phyloP scores from a whole-genome alignment of 768 basidiomycete species.

The Lyophyllum decastes region DNA sequence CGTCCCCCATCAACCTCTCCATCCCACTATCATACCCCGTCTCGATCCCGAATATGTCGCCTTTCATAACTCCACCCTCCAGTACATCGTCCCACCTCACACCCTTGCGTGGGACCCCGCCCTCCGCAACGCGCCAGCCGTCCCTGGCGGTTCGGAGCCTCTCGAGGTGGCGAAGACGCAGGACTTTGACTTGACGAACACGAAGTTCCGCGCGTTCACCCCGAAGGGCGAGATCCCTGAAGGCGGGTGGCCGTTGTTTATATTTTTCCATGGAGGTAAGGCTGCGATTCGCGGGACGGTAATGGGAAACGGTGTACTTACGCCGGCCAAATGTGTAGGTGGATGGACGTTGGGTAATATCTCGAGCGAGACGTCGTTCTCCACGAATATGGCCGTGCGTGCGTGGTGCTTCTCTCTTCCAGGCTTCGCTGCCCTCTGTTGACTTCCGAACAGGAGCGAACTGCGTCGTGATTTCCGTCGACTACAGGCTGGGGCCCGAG shows the following conservation, averaged over 20 bases:
- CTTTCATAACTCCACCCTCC: slow-evolving; percentile 56
- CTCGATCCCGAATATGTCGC: slow-evolving; percentile 68
- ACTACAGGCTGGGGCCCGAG: slow-evolving; percentile 72
- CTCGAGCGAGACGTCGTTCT: slow-evolving; percentile 58
- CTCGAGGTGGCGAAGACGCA: slow-evolving; percentile 55
- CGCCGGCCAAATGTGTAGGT: slow-evolving; percentile 40
- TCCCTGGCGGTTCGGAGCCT: slow-evolving; percentile 59
- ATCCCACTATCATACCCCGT: slow-evolving; percentile 55
- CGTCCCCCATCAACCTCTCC: slow-evolving; percentile 48
- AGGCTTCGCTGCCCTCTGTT: background rate
- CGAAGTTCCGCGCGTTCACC: slow-evolving; percentile 63
- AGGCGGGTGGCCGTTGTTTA: slow-evolving; percentile 69
- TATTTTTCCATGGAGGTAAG: slow-evolving; percentile 76
- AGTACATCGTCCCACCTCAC: slow-evolving; percentile 50
- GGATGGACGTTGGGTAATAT: slow-evolving; percentile 80
- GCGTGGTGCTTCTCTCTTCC: slow-evolving; percentile 13
- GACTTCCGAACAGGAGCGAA: slow-evolving; percentile 43
- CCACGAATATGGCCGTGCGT: slow-evolving; percentile 62
- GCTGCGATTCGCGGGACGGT: background rate
- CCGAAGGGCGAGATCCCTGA: slow-evolving; percentile 53
- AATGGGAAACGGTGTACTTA: too few species aligned
- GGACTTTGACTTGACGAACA: slow-evolving; percentile 54
- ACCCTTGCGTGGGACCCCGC: slow-evolving; percentile 62
- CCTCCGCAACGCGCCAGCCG: slow-evolving; percentile 50
- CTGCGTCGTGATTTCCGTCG: slow-evolving; percentile 65